phyloP scores from a whole-genome alignment of 495 filamentous ascomycete genomes.

The Neurospora sublineolata region DNA sequence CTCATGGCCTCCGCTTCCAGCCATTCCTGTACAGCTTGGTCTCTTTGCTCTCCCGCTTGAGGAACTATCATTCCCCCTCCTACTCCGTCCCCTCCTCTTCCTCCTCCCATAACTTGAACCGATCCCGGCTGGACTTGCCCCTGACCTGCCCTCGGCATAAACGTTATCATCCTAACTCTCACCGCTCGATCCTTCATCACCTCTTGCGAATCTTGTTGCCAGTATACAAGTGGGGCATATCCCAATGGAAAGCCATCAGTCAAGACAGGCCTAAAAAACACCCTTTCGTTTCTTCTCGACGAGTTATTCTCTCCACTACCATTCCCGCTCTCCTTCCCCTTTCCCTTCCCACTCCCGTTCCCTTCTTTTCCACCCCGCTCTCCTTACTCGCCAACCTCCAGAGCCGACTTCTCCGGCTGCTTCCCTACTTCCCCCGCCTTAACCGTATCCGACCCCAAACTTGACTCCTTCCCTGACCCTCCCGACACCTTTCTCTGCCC shows the following conservation, averaged over 20 bases:
- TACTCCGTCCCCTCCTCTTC: neutral
- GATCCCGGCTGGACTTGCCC: neutral
- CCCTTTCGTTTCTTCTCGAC: too few relatives aligned
- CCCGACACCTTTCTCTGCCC: neutral
- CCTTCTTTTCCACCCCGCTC: neutral
- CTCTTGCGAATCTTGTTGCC: neutral
- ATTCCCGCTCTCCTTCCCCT: neutral
- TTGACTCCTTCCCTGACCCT: neutral
- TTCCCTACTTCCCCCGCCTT: neutral
- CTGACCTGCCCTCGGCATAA: neutral
- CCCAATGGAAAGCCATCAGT: neutral
- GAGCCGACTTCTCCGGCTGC: neutral
- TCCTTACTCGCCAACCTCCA: neutral
- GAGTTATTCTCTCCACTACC: too few relatives aligned
- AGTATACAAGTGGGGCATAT: neutral
- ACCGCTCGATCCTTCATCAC: neutral
- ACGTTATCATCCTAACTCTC: neutral
- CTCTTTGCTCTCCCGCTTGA: neutral
- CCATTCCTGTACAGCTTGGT: neutral
- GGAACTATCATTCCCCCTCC: neutral
- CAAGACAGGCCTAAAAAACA: neutral
- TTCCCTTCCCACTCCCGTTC: neutral
- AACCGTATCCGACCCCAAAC: neutral
- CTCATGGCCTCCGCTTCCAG: neutral
- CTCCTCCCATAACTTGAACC: neutral